Conservation (phyloP, 2,329 filamentous ascomycete species). For the Trichoderma sp. region DNA sequence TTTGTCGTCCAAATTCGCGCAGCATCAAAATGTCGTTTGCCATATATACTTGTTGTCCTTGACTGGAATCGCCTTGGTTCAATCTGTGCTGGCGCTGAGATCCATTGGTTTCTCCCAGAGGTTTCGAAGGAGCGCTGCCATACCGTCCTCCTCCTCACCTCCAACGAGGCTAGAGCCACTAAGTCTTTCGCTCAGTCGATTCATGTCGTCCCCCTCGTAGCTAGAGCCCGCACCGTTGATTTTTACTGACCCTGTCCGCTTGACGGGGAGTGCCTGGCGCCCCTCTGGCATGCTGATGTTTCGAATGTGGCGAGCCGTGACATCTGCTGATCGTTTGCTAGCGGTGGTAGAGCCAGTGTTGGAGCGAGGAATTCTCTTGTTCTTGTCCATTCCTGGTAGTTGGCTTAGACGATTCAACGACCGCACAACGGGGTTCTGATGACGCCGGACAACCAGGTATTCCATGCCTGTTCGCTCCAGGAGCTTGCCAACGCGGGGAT, state of each 20-base stretch:
- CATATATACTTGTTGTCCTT: not conserved
- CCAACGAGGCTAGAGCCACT: slow-evolving; percentile 51
- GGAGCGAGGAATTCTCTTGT: slow-evolving; percentile 46
- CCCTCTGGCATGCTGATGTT: slow-evolving; percentile 39
- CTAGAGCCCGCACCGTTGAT: slow-evolving; percentile 43
- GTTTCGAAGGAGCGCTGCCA: slow-evolving; percentile 51
- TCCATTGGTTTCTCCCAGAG: slow-evolving; percentile 62
- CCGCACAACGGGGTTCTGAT: slow-evolving; percentile 66
- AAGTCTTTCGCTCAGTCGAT: slow-evolving; percentile 40
- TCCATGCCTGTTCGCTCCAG: slow-evolving; percentile 69
- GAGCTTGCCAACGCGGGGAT: slow-evolving; percentile 61
- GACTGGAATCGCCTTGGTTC: not conserved
- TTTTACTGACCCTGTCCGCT: slow-evolving; percentile 37
- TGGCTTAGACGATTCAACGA: slow-evolving; percentile 49
- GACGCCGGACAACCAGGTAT: slow-evolving; percentile 69
- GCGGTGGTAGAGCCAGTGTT: slow-evolving; percentile 37
- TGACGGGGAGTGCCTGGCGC: slow-evolving; percentile 31
- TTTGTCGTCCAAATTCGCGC: not conserved
- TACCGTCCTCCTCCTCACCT: slow-evolving; percentile 49
- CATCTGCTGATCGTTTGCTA: slow-evolving; percentile 35
- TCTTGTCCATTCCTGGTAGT: slow-evolving; percentile 51
- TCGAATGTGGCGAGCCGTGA: slow-evolving; percentile 35
- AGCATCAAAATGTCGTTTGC: not conserved
- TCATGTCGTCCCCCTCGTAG: slow-evolving; percentile 45
- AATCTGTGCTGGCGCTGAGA: slow-evolving; percentile 47